Evolutionary conservation across 2,329 filamentous ascomycete genomes (phyloP), one percentile per base, ranked within the genome.

Genomic region (Gnomoniopsis sp.): DNA sequence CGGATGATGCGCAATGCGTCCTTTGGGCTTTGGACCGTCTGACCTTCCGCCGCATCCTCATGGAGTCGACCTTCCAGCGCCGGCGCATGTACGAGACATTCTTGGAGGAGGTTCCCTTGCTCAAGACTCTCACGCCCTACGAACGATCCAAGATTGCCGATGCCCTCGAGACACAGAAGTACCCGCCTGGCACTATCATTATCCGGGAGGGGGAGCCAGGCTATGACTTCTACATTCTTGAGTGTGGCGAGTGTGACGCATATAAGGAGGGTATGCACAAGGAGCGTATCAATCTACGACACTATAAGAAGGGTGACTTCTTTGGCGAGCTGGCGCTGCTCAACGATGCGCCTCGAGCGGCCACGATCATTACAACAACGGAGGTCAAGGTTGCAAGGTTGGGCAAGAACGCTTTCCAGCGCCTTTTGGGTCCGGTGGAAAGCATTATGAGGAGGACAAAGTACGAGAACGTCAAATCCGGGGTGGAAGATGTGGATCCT

Each of bases 111-210:
- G 95, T 98, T 2, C 91, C 91, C 0, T 81, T 98, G 33, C 84
- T 99, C 26, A 83, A 88, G 2, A 88, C 86, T 22, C 82, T 99
- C 58, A 96, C 93, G 48, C 83, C 90, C 0, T 98, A 98, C 73
- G 95, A 99, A 77, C 88, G 95, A 59, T 91, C 91, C 69, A 99
- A 99, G 80, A 97, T 99, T 72, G 93, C 95, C 62, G 95, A 98
- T 75, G 93, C 95, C 1, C 81, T 99, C 58, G 93, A 98, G 72
- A 95, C 93, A 11, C 86, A 88, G 72, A 97, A 96, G 69, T 96
- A 88, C 71, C 82, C 88, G 0, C 77, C 87, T 8, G 91, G 90
- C 22, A 84, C 87, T n/a, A 83, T 84, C 53, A 96, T 99, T 71
- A 98, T 99, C 75, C 82, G 80, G 59, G 91, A 98, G 74, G 95